Percentiles rank a stretch among this genome's conserved stretches.
Evolutionary conservation across 208 protist genomes (phyloP).

Genomic region (Acanthamoeba lenticulata): DNA sequence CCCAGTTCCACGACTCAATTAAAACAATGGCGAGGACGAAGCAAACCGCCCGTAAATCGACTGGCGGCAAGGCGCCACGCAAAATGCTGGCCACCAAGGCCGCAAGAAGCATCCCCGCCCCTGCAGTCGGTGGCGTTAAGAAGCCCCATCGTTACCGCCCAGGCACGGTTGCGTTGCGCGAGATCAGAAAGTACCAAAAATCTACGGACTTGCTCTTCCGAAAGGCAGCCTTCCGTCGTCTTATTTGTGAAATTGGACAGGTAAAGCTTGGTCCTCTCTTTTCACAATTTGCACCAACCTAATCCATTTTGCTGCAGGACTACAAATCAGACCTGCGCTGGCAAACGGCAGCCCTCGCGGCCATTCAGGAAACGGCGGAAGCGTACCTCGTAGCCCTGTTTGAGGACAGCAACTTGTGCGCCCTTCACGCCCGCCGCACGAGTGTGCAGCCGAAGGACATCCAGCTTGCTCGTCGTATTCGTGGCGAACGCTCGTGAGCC

Average conservation of each 20-base stretch:
- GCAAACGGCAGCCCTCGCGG: slow-evolving; percentile 89
- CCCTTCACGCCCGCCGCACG: slow-evolving; percentile 91
- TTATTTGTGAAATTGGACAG: slow-evolving; percentile 90
- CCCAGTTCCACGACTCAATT: not conserved
- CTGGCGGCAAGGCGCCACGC: slow-evolving; percentile 93
- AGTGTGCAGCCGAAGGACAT: slow-evolving; percentile 89
- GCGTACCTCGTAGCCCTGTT: slow-evolving; percentile 93
- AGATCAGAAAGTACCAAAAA: slow-evolving; percentile 99
- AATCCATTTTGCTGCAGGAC: slow-evolving; percentile 47
- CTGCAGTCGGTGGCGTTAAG: slow-evolving; percentile 90
- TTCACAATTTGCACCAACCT: not conserved
- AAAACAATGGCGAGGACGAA: slow-evolving; percentile 94
- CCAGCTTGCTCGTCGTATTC: not conserved
- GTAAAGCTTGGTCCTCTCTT: slow-evolving; percentile 1
- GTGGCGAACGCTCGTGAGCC: not conserved
- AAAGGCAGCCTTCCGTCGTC: slow-evolving; percentile 91
- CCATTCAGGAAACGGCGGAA: slow-evolving; percentile 93
- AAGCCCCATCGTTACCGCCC: slow-evolving; percentile 97
- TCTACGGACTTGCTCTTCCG: slow-evolving; percentile 94
- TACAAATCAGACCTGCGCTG: slow-evolving; percentile 89
- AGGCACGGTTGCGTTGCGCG: slow-evolving; percentile 98
- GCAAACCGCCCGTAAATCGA: slow-evolving; percentile 96
- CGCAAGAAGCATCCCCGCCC: not conserved
- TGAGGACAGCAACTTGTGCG: slow-evolving; percentile 93
- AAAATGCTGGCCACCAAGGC: slow-evolving; percentile 95